Evolutionary conservation across 1,284 basidiomycete species (phyloP), one percentile per base, ranked within the genome.

Genomic region (Xanthoconium separans): DNA sequence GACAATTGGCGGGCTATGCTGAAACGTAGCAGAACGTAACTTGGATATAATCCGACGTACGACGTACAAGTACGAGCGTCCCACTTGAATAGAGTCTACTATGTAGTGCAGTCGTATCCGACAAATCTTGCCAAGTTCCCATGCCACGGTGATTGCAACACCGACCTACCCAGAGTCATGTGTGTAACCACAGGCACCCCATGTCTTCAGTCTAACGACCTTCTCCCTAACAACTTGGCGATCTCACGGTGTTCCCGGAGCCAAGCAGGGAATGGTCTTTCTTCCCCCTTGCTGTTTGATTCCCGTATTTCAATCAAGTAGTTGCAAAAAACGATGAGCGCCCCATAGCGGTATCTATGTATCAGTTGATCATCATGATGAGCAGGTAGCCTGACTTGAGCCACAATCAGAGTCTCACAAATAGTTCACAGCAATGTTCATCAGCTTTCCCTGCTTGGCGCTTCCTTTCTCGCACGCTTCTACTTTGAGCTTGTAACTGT

Each of bases 301-400:
- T 83, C 80, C 55, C 76, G 76, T 67, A 79, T 81, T 73, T 98
- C 96, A 51, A 99, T 84, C 60, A 99, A 77, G 71, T 97, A 99
- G 71, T 97, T 95, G 29, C 97, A 91, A 59, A 99, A 93, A 8
- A 94, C 93, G 62, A 99, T 97, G 44, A 98, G 76, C 8, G 92
- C 89, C 2, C 92, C 95, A 67, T 98, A 97, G 56, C 89, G 93
- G 72, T 83, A 85, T 58, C 86, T 89, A 56, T 47, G 27, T 27
- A 43, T 8, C 39, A 18, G 10, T 29, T 8, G 41, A 22, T 22
- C 22, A 22, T 22, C 22, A 22, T 22, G 22, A 41, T 48, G 22
- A 64, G 47, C 44, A 43, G 6, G 43, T 44, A 39, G 37, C 34
- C 31, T 8, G 29, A 43, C 20, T 34, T 40, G 53, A 58, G 53